Percentiles rank a stretch among this genome's conserved stretches.
Conservation (phyloP, 2,329 filamentous ascomycete species). For the Tolypocladium nubicola region DNA sequence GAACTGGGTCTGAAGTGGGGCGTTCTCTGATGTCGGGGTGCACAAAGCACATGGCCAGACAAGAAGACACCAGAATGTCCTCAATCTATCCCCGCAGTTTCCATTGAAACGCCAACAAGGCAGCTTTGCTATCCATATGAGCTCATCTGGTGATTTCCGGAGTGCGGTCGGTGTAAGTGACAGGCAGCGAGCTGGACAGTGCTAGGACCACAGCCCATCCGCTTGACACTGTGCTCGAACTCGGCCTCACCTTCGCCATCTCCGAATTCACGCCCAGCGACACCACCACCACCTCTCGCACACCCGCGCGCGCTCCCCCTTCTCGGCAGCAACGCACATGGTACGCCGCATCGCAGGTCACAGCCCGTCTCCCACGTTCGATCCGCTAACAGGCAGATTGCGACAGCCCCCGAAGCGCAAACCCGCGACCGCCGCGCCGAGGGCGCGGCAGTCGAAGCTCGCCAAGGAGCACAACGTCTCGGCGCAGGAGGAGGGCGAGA, state of each 20-base stretch:
- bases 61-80: neutral
- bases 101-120: neutral
- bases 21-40: too few relatives aligned
- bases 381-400: neutral
- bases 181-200: neutral
- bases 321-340: neutral
- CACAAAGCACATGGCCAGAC: neutral
- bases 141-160: too few relatives aligned
- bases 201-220: neutral
- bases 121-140: neutral
- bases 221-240: neutral
- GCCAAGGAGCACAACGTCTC: conserved; percentile 85
- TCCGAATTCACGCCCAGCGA: neutral
- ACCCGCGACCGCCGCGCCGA: conserved; percentile 19
- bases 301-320: neutral
- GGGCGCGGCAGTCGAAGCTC: conserved; percentile 66
- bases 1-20: neutral
- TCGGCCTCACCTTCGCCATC: neutral
- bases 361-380: neutral
- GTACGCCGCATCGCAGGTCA: neutral
- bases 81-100: too few relatives aligned
- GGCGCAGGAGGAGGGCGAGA: conserved; percentile 77
- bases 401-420: conserved; percentile 44
- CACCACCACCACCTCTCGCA: neutral
- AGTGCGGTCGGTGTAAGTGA: neutral